Conservation (phyloP, 306 rosid species). For the Acmispon strigosus region DNA sequence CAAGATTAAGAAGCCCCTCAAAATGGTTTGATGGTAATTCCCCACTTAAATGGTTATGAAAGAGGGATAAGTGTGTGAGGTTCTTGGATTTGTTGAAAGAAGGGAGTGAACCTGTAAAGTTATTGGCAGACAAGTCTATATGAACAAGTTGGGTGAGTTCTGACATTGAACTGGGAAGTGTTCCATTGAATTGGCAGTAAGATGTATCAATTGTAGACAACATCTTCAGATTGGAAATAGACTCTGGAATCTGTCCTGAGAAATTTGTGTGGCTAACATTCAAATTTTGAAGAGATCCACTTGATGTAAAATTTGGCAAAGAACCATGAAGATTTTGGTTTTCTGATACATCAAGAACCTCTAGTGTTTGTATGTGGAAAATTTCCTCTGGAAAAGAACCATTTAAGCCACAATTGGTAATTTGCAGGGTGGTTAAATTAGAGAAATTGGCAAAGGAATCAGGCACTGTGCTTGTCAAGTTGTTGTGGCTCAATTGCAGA, state of each 20-base stretch:
- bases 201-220: conserved; percentile 24
- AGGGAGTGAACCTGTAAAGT: conserved; percentile 32
- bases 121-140: conserved; percentile 28
- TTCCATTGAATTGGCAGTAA: conserved; percentile 20
- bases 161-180: conserved; percentile 22
- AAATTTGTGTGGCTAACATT: conserved; percentile 12
- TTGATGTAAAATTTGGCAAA: conserved; percentile 29
- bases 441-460: conserved; percentile 13
- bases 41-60: neutral
- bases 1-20: conserved; percentile 10
- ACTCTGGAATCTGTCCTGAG: conserved; percentile 20
- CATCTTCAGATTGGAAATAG: conserved; percentile 10
- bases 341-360: conserved; percentile 19
- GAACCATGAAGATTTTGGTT: conserved; percentile 20
- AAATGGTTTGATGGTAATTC: neutral
- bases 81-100: conserved; percentile 24
- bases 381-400: conserved; percentile 26
- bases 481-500: neutral
- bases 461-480: conserved; percentile 21
- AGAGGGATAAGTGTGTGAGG: conserved; percentile 21
- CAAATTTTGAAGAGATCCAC: neutral
- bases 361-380: conserved; percentile 21
- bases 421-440: neutral
- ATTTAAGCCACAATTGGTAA: neutral
- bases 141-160: conserved; percentile 21